Conservation (phyloP, 768 basidiomycete species). For the Podaxis sp. region DNA sequence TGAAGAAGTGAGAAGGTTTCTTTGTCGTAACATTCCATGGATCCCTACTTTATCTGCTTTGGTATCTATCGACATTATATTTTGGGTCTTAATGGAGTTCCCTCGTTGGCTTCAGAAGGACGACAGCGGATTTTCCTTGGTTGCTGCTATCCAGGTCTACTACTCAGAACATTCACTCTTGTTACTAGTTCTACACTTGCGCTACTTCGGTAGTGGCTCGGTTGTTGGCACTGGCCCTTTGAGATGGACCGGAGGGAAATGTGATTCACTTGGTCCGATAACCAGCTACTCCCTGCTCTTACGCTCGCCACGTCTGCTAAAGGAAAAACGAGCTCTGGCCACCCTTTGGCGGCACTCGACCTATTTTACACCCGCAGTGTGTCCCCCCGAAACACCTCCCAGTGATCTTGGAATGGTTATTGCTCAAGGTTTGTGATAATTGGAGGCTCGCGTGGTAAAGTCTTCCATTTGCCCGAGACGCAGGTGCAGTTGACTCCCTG, state of each 20-base stretch:
- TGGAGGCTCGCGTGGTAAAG: neutral
- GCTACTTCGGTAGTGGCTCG: too few species aligned
- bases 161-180: neutral
- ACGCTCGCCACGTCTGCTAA: neutral
- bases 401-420: neutral
- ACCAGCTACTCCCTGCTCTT: neutral
- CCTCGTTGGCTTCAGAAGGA: neutral
- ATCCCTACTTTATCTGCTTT: neutral
- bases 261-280: neutral
- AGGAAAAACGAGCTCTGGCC: neutral
- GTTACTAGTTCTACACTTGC: too few species aligned
- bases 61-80: neutral
- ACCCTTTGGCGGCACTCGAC: neutral
- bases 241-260: too few species aligned
- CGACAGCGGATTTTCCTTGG: neutral
- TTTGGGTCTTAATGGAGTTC: neutral
- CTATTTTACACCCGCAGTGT: neutral
- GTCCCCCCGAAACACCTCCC: neutral
- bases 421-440: neutral
- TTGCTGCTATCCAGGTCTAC: neutral
- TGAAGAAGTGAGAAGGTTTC: constrained; percentile 1
- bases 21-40: neutral
- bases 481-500: neutral
- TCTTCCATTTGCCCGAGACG: neutral
- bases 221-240: too few species aligned